These are phyloP conservation scores for Hypoxylon sp. DNA, from an alignment of 2,329 filamentous ascomycete species.

Conservation along the genomic window DNA sequence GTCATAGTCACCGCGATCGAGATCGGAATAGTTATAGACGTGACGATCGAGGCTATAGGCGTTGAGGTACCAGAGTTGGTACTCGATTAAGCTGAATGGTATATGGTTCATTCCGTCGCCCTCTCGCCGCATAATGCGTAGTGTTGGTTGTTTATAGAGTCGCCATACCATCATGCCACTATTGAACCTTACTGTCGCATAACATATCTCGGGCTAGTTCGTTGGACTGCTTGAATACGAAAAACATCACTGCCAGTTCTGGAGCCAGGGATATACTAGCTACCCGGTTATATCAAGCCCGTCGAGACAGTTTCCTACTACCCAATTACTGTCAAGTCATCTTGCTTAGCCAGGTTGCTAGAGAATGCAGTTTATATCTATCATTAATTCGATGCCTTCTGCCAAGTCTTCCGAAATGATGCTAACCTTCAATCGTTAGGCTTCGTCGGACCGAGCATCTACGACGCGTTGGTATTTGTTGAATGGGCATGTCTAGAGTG, in stretches of 20 bases:
- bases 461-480: neutral
- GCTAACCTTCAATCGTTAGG: conserved; percentile 18
- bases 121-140: neutral
- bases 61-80: conserved; percentile 21
- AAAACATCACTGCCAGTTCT: neutral
- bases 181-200: neutral
- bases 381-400: conserved; percentile 11
- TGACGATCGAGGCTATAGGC: conserved; percentile 45
- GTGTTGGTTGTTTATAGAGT: neutral
- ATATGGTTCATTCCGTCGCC: neutral
- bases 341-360: conserved; percentile 11
- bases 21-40: conserved; percentile 53
- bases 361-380: conserved; percentile 10
- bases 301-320: neutral
- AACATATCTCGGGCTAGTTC: neutral
- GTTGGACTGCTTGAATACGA: neutral
- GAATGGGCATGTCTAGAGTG: neutral
- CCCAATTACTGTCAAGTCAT: conserved; percentile 3
- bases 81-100: neutral
- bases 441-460: conserved; percentile 1
- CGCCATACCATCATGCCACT: neutral
- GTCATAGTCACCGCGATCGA: conserved; percentile 53
- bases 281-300: neutral
- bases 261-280: neutral
- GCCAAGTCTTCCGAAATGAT: conserved; percentile 5